phyloP scores from a whole-genome alignment of 306 rosid species.

The Coriaria nepalensis region DNA sequence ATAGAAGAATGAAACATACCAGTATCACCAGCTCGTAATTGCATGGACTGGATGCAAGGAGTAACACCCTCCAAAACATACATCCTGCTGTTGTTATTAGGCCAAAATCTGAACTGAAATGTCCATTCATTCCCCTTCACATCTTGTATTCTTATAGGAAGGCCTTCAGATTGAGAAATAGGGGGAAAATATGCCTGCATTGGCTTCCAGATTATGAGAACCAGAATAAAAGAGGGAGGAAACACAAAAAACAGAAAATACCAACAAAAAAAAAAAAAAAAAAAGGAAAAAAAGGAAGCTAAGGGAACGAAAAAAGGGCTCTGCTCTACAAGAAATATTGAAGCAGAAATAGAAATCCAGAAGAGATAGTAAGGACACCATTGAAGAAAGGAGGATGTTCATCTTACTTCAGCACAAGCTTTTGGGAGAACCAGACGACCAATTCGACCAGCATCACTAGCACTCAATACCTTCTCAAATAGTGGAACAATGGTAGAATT shows the following conservation, averaged over 20 bases:
- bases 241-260: too few species aligned
- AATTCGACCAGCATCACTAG: conserved; percentile 98
- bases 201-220: conserved; percentile 9
- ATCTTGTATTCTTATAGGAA: conserved; percentile 78
- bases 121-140: conserved; percentile 96
- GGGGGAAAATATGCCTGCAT: conserved; percentile 90
- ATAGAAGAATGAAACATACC: conserved; percentile 39
- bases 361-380: neutral
- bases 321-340: neutral
- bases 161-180: conserved; percentile 89
- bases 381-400: conserved; percentile 5
- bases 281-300: conserved; percentile 1
- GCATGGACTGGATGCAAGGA: conserved; percentile 98
- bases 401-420: conserved; percentile 94
- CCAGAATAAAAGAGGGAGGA: conserved; percentile 8
- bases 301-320: neutral
- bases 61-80: conserved; percentile 98
- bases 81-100: conserved; percentile 97
- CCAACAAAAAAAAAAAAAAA: neutral
- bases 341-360: conserved; percentile 4
- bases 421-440: conserved; percentile 99
- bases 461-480: conserved; percentile 93
- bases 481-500: conserved; percentile 86
- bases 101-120: conserved; percentile 99
- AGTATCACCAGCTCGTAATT: conserved; percentile 83